A percentile compares a stretch with the other conserved stretches of the same genome.
Evolutionary conservation across 1,284 basidiomycete genomes (phyloP).

Genomic region (Inonotus hispidus): DNA sequence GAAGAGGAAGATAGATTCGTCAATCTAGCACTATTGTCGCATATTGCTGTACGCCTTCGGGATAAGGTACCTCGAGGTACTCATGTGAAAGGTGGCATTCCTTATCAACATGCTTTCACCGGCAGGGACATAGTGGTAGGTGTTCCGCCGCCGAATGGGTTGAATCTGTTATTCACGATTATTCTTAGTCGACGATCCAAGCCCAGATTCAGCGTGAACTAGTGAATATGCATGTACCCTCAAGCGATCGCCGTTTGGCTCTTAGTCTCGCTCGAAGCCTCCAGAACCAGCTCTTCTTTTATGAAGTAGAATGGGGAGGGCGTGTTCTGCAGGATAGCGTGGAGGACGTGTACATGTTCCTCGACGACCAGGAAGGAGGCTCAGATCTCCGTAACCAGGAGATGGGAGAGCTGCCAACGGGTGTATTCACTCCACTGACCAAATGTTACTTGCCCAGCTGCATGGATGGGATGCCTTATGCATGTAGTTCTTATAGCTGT

Average conservation of each 20-base stretch:
- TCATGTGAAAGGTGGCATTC: constrained; percentile 88
- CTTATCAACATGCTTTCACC: constrained; percentile 84
- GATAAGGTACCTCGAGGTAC: constrained; percentile 82
- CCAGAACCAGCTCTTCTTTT: constrained; percentile 91
- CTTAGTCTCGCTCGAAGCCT: constrained; percentile 84
- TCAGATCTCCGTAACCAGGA: constrained; percentile 49
- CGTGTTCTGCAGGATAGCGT: constrained; percentile 82
- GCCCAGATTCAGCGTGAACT: constrained; percentile 70
- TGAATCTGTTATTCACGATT: constrained; percentile 7
- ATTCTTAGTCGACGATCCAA: constrained; percentile 70
- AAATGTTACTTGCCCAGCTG: constrained; percentile 85
- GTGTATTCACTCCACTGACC: constrained; percentile 74
- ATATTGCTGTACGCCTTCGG: constrained; percentile 82
- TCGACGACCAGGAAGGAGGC: constrained; percentile 76
- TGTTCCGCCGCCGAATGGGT: constrained; percentile 20
- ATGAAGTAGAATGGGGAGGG: constrained; percentile 95
- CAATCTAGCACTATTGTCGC: constrained; percentile 82
- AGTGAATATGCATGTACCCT: constrained; percentile 62
- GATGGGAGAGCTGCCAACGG: constrained; percentile 79
- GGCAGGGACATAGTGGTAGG: constrained; percentile 89
- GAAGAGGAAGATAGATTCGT: constrained; percentile 77
- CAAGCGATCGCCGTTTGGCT: constrained; percentile 73
- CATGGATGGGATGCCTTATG: constrained; percentile 56
- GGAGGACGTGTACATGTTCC: constrained; percentile 95
- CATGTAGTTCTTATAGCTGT: constrained; percentile 71